Evolutionary conservation across 441 rosid species (phyloP).

Genomic region (Syzygium malaccense): DNA sequence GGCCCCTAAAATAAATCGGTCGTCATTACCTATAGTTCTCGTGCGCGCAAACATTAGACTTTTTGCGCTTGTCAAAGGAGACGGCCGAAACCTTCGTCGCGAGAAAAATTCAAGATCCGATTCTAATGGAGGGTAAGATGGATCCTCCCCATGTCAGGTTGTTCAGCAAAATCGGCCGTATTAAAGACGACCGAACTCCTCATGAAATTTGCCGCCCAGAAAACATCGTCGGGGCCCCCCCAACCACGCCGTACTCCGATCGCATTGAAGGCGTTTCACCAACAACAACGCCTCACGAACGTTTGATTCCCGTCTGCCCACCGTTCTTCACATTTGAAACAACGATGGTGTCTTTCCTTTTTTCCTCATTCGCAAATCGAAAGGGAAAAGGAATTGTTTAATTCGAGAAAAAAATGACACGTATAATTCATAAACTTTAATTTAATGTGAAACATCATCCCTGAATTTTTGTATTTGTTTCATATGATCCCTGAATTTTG

Average conservation of each 20-base stretch:
- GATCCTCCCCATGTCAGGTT: not conserved
- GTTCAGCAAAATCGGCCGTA: not conserved
- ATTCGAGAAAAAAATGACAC: not conserved
- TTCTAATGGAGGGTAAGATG: not conserved
- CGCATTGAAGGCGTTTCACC: not conserved
- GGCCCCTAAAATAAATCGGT: not conserved
- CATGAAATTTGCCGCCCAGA: not conserved
- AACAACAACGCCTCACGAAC: not conserved
- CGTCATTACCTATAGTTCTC: not conserved
- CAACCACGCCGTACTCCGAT: not conserved
- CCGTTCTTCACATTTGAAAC: not conserved
- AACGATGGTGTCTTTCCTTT: not conserved
- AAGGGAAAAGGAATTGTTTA: not conserved
- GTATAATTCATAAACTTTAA: too few species aligned
- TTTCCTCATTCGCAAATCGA: not conserved
- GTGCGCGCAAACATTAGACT: not conserved
- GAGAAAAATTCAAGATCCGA: not conserved
- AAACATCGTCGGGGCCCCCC: not conserved
- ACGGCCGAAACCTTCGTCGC: not conserved
- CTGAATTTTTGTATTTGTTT: too few species aligned
- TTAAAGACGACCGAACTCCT: not conserved
- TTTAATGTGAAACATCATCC: too few species aligned
- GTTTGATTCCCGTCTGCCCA: not conserved
- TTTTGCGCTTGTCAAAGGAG: not conserved
- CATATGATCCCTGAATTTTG: too few species aligned